Conservation (phyloP, 768 basidiomycete genomes). For the Russula ochroleuca region DNA sequence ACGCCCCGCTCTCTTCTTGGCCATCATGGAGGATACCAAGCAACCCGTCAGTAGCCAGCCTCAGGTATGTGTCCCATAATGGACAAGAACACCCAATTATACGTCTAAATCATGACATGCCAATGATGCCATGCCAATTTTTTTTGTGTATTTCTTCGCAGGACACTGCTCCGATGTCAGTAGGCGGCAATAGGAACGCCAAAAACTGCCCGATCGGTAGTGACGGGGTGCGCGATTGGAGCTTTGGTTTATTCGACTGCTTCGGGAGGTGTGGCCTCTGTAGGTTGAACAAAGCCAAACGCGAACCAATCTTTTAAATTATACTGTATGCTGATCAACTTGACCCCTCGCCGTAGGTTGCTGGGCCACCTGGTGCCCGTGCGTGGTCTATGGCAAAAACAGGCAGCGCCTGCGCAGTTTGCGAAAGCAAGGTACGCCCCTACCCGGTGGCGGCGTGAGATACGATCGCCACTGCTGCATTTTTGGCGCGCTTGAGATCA, state of each 20-base stretch:
- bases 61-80: not conserved
- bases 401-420: constrained; percentile 41
- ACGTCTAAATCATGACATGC: too few relatives aligned
- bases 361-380: constrained; percentile 41
- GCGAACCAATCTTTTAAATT: too few relatives aligned
- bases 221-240: constrained; percentile 37
- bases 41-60: not conserved
- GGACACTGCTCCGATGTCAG: constrained; percentile 2
- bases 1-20: not conserved
- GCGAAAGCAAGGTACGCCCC: constrained; percentile 36
- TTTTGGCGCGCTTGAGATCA: constrained; percentile 33
- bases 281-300: not conserved
- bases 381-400: constrained; percentile 40
- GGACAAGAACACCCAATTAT: not conserved
- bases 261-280: constrained; percentile 6
- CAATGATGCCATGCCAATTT: too few relatives aligned
- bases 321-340: not conserved
- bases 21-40: not conserved
- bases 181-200: constrained; percentile 28
- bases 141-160: not conserved
- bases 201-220: constrained; percentile 29
- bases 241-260: constrained; percentile 31
- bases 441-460: constrained; percentile 38
- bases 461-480: constrained; percentile 39
- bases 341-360: constrained; percentile 32